Base-by-base conservation (phyloP, 768 basidiomycete species). In the Tulasnella sp. region DNA sequence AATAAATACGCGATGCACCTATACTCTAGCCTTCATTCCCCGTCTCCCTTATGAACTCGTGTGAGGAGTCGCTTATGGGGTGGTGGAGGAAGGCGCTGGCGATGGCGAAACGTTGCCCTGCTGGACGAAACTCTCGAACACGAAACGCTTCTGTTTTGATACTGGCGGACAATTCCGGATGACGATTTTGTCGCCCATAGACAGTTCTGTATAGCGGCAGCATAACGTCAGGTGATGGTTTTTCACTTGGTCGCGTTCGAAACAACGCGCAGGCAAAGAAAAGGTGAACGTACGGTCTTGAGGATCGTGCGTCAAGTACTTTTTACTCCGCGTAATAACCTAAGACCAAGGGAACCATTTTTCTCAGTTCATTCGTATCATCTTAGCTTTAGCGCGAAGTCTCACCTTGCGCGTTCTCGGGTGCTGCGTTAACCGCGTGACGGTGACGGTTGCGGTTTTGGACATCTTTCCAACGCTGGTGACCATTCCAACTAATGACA, bases 111-210 rank as follows among this genome's bases (percentile, higher is more conserved):
- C 58, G 58, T 7, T n/a, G 11, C 31, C 64, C 54, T 8, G 54
- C 24, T 54, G 54, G 31, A 69, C 31, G 5, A 18, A 31, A 16
- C 64, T 69, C 64, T 94, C 91, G 74, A 96, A 87, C 75, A 86
- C 90, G 87, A 95, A 96, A 42, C 92, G 89, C 86, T 96, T 96
- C 82, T 90, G 87, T 34, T 93, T 93, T 42, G 94, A 96, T 83
- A 94, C 87, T 34, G 94, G 94, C 60, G 92, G 92, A 85, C 94
- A 95, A 83, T 95, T 93, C 80, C 92, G 92, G 85, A 96, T 95
- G 80, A 90, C 85, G 48, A 95, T 94, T 54, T 90, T 85, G 85
- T 96, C 94, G 48, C 93, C 89, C 84, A 89, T 86, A 34, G 90
- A 92, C 74, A 94, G 88, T 82, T 84, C 94, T 94, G 82, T 74